A percentile compares a stretch with the other conserved stretches of the same genome.
phyloP scores from a whole-genome alignment of 1,139 yeast species.

The Debaryomyces nepalensis region DNA sequence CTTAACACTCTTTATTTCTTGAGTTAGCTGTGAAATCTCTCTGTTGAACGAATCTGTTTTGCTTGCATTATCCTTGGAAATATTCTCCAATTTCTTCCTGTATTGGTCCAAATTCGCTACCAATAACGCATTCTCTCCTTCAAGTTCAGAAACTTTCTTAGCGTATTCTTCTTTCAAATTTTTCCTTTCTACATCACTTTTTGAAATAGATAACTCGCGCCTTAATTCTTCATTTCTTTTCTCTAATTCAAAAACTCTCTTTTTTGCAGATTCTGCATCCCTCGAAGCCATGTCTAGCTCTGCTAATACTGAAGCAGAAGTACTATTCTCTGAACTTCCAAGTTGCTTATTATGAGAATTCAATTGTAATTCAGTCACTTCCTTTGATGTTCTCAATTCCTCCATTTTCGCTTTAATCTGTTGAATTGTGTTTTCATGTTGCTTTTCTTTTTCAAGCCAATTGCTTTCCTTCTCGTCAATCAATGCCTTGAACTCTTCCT shows the following conservation, averaged over 20 bases:
- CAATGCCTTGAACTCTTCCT: constrained; percentile 61
- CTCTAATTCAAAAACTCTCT: constrained; percentile 72
- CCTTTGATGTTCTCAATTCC: constrained; percentile 59
- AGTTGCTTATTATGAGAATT: constrained; percentile 41
- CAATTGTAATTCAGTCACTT: constrained; percentile 56
- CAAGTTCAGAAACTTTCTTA: constrained; percentile 57
- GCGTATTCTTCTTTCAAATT: constrained; percentile 38
- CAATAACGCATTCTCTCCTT: constrained; percentile 67
- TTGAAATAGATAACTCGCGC: constrained; percentile 59
- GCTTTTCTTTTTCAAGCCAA: constrained; percentile 58
- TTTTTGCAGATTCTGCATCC: constrained; percentile 75
- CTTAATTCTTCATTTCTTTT: constrained; percentile 77
- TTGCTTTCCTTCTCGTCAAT: constrained; percentile 67
- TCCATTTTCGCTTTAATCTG: constrained; percentile 54
- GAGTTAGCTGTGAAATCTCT: constrained; percentile 52
- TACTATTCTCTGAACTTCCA: constrained; percentile 15
- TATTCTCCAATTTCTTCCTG: constrained; percentile 35
- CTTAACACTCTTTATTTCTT: constrained; percentile 57
- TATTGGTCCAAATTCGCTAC: constrained; percentile 66
- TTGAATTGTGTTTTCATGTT: constrained; percentile 46
- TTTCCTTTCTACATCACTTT: constrained; percentile 47
- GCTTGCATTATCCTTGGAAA: constrained; percentile 39
- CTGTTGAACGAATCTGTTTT: constrained; percentile 41
- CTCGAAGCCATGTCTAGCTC: constrained; percentile 71
- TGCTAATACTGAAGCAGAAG: constrained; percentile 41